Evolutionary conservation across 1,284 basidiomycete genomes (phyloP).

Genomic region (Naganishia sp.): DNA sequence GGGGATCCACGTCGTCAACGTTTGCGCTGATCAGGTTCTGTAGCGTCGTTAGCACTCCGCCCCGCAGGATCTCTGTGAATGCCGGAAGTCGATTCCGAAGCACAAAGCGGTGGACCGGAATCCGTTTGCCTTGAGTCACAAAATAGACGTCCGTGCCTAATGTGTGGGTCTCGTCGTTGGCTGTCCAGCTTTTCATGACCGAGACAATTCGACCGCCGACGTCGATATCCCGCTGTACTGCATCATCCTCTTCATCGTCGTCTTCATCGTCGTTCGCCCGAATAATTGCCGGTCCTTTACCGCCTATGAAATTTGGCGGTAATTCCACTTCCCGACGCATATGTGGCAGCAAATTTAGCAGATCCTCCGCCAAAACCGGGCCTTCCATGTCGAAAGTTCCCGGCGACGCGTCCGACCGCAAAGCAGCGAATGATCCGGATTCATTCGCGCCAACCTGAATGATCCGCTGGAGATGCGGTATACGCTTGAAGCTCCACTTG

Average conservation of each 20-base stretch:
- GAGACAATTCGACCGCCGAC: conserved; percentile 49
- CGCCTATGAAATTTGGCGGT: conserved; percentile 38
- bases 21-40: conserved; percentile 23
- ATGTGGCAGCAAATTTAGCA: conserved; percentile 66
- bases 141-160: conserved; percentile 47
- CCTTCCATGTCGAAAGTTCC: conserved; percentile 64
- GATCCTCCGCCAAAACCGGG: conserved; percentile 66
- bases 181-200: conserved; percentile 47
- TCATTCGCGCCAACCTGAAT: conserved; percentile 82
- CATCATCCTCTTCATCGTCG: conserved; percentile 51
- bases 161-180: conserved; percentile 41
- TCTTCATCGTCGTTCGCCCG: conserved; percentile 39
- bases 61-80: conserved; percentile 15
- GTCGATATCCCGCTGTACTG: conserved; percentile 50
- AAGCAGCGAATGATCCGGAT: conserved; percentile 83
- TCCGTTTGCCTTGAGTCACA: conserved; percentile 42
- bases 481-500: conserved; percentile 75
- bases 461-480: conserved; percentile 81
- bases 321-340: conserved; percentile 48
- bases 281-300: conserved; percentile 31
- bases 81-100: conserved; percentile 42
- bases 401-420: conserved; percentile 72
- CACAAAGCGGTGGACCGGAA: conserved; percentile 49
- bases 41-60: conserved; percentile 13
- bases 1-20: conserved; percentile 12